Base-by-base conservation (phyloP, 768 basidiomycete species). In the Paxillus rubicundulus region DNA sequence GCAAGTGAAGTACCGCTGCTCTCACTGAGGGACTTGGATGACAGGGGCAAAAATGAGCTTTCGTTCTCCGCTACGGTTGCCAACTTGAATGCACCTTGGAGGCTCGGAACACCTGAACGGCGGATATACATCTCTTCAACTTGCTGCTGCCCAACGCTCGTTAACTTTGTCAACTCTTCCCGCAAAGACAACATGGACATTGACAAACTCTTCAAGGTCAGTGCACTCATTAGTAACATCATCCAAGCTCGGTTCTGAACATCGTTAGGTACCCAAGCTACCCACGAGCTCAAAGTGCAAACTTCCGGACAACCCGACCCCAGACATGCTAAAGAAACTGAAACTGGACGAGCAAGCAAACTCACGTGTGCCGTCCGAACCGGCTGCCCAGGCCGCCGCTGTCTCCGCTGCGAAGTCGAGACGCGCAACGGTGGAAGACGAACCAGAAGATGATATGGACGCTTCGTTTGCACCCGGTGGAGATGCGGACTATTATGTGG, bases 401-500 rank as follows among this genome's bases (percentile, higher is more conserved):
- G 61, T 8, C 28, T 49, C 36, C 41, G 43, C 16, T 49, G 55
- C 66, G 56, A 40, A 73, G 50, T 63, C 73, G 38, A 76, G 76
- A 52, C 74, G 67, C 21, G 76, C 71, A 12, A 82, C 77, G 0
- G 80, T 89, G 13, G 83, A 85, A 66, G 89, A 92, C 45, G 72
- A 69, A 27, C 69, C 64, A 45, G 73, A 64, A 16, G 66, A 61
- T 10, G 61, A 59, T 3, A 61, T 52, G 43, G 71, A 62, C n/a
- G 56, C 55, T 1, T 74, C 78, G 55, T 92, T 91, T 69, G 87
- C 89, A 0, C 92, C 91, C 10, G 90, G 90, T 9, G 86, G 85
- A 20, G 93, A 96, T 58, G 88, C 90, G 1, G 92, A 95, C 65
- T 95, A 94, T 67, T 93, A 89, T 61, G 80, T 67, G 4, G 95